phyloP scores from a whole-genome alignment of 1,284 basidiomycete species.

The Ustilago xerochloae region DNA sequence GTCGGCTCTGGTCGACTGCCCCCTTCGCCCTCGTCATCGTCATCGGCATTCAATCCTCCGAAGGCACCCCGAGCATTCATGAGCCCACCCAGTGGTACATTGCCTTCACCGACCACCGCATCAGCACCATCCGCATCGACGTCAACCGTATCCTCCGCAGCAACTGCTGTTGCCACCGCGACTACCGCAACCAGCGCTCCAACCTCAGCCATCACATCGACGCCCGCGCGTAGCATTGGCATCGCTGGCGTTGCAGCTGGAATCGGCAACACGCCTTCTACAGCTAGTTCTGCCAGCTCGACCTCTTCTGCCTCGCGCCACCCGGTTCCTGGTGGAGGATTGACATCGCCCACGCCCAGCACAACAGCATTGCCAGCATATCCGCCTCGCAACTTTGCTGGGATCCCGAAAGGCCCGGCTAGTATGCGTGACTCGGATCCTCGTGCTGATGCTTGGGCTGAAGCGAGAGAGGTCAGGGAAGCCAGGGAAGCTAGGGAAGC shows the following conservation, averaged over 20 bases:
- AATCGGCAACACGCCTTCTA: constrained; percentile 28
- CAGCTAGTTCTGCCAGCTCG: constrained; percentile 20
- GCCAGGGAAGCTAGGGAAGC: constrained; percentile 16
- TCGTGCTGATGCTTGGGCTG: constrained; percentile 24
- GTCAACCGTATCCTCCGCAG: not conserved
- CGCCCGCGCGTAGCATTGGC: constrained; percentile 25
- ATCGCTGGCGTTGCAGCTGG: constrained; percentile 12
- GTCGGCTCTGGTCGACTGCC: constrained; percentile 18
- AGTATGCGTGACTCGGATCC: constrained; percentile 43
- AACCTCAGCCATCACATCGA: constrained; percentile 7
- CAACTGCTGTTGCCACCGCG: not conserved
- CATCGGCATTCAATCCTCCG: constrained; percentile 35
- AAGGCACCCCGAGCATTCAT: constrained; percentile 46
- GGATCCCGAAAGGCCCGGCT: constrained; percentile 53
- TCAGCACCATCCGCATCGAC: not conserved
- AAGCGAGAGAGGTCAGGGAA: constrained; percentile 16
- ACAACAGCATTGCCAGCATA: constrained; percentile 17
- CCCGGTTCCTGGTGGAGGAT: not conserved
- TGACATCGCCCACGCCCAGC: constrained; percentile 26
- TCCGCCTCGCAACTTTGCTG: constrained; percentile 39
- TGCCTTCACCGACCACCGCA: constrained; percentile 11
- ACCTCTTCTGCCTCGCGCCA: constrained; percentile 17
- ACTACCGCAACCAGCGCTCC: not conserved
- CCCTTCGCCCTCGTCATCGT: constrained; percentile 23
- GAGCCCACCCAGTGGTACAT: constrained; percentile 15